phyloP scores from a whole-genome alignment of 495 filamentous ascomycete genomes.

The Podospora conica region DNA sequence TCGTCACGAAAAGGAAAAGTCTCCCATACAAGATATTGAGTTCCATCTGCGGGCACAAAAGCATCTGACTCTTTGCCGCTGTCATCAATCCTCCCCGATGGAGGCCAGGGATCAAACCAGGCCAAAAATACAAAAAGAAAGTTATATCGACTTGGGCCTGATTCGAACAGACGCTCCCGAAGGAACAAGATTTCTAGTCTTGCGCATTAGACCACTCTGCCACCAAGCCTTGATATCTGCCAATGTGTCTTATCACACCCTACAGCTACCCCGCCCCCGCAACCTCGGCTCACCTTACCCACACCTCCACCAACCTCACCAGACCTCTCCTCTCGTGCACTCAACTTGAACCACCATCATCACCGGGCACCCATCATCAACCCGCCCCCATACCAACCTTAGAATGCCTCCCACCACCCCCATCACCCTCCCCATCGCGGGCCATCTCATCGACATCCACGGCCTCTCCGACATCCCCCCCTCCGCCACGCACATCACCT shows the following conservation, averaged over 20 bases:
- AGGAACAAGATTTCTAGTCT: slow-evolving; percentile 14
- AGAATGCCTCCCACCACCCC: slow-evolving; percentile 29
- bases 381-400: neutral
- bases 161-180: slow-evolving; percentile 13
- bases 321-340: neutral
- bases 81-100: neutral
- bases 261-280: neutral
- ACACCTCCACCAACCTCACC: neutral
- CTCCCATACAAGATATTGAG: neutral
- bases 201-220: slow-evolving; percentile 13
- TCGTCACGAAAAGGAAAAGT: neutral
- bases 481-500: slow-evolving; percentile 49
- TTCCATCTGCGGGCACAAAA: neutral
- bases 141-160: slow-evolving; percentile 4
- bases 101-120: neutral
- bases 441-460: slow-evolving; percentile 69
- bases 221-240: slow-evolving; percentile 4
- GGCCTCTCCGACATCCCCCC: slow-evolving; percentile 66
- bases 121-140: neutral
- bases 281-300: neutral
- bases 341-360: neutral
- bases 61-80: neutral
- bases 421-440: slow-evolving; percentile 62
- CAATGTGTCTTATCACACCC: neutral
- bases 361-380: neutral